These are phyloP conservation scores for Cairneyella variabilis DNA, from an alignment of 495 filamentous ascomycete genomes.

Conservation along the genomic window DNA sequence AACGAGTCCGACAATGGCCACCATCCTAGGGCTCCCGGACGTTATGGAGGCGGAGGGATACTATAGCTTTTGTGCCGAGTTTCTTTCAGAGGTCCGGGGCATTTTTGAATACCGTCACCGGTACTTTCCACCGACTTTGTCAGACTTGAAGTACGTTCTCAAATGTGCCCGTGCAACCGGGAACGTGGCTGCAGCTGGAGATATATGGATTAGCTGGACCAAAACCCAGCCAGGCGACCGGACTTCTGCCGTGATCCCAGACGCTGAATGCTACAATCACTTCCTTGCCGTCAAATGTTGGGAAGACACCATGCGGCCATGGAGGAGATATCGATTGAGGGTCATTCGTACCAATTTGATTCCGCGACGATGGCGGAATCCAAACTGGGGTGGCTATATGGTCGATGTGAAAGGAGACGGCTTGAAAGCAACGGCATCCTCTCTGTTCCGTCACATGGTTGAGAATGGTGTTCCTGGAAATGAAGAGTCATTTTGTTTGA, in stretches of 20 bases:
- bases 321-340: constrained; percentile 36
- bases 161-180: constrained; percentile 48
- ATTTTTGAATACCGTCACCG: constrained; percentile 36
- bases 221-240: background rate
- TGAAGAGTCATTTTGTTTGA: constrained; percentile 50
- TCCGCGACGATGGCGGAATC: constrained; percentile 24
- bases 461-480: constrained; percentile 40
- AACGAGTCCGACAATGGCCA: constrained; percentile 24
- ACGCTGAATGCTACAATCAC: constrained; percentile 55
- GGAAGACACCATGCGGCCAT: constrained; percentile 30
- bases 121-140: constrained; percentile 31
- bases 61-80: constrained; percentile 26
- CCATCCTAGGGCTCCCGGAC: constrained; percentile 11
- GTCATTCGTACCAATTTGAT: constrained; percentile 35
- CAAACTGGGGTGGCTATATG: background rate
- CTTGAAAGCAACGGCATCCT: constrained; percentile 11
- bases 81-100: constrained; percentile 32
- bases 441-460: constrained; percentile 49
- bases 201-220: constrained; percentile 45
- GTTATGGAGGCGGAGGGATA: constrained; percentile 28
- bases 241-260: constrained; percentile 18
- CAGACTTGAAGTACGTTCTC: constrained; percentile 55
- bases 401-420: constrained; percentile 11
- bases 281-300: constrained; percentile 47
- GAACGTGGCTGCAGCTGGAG: constrained; percentile 39